These are phyloP conservation scores for Hypoxylon trugodes DNA, from an alignment of 495 filamentous ascomycete species.

Conservation along the genomic window DNA sequence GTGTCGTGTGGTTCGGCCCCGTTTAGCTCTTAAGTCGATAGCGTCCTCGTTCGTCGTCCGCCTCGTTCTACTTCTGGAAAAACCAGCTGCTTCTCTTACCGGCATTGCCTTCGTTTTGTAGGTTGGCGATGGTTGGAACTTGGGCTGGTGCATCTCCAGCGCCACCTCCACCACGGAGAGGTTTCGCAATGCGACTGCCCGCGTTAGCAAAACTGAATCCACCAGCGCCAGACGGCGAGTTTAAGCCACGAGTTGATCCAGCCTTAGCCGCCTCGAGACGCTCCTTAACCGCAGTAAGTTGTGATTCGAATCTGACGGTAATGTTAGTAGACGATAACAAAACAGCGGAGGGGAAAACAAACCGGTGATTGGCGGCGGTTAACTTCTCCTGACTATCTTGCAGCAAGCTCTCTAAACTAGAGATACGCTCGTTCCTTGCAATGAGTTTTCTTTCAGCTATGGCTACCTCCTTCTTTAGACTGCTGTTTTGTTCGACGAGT, in stretches of 20 bases:
- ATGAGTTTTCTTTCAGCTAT: slow-evolving; percentile 98
- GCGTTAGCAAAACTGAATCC: slow-evolving; percentile 78
- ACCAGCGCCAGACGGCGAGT: slow-evolving; percentile 64
- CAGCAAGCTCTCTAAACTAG: slow-evolving; percentile 87
- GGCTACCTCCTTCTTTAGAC: slow-evolving; percentile 97
- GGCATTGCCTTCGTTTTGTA: slow-evolving; percentile 60
- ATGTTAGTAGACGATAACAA: slow-evolving; percentile 20
- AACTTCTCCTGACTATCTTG: slow-evolving; percentile 98
- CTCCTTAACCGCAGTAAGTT: slow-evolving; percentile 97
- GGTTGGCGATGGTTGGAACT: slow-evolving; percentile 60
- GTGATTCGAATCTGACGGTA: slow-evolving; percentile 83
- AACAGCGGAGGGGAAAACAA: slow-evolving; percentile 48
- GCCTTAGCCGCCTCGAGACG: slow-evolving; percentile 94
- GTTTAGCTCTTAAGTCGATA: slow-evolving; percentile 13
- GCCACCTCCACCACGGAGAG: slow-evolving; percentile 85
- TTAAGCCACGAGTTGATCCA: slow-evolving; percentile 82
- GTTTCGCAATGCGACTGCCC: slow-evolving; percentile 92
- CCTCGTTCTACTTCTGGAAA: slow-evolving; percentile 56
- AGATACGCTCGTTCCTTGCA: slow-evolving; percentile 94
- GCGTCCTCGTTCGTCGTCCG: neutral
- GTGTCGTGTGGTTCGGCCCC: too few species aligned
- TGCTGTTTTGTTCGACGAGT: slow-evolving; percentile 95
- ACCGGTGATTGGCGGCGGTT: slow-evolving; percentile 94
- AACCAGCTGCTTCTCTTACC: slow-evolving; percentile 66
- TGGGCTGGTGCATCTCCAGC: slow-evolving; percentile 53